Percentiles rank a stretch among this genome's conserved stretches.
These are phyloP conservation scores for Globisporangium orthogonon DNA, from an alignment of 352 stramenopile genomes.

Conservation along the genomic window DNA sequence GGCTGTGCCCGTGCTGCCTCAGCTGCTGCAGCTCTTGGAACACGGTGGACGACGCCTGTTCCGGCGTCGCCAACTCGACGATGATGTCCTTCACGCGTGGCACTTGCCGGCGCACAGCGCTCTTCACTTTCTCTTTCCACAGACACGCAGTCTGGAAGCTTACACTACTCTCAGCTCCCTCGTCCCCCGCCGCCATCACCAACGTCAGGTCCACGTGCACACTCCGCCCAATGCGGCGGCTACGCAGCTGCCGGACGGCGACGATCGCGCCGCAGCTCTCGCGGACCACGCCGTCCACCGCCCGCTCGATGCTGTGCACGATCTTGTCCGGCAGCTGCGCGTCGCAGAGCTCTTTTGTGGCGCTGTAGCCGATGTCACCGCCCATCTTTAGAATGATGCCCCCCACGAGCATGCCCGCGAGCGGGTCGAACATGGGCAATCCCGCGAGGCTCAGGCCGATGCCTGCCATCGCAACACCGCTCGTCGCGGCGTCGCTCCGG, in stretches of 20 bases:
- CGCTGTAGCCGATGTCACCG: conserved; percentile 55
- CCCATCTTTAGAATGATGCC: conserved; percentile 77
- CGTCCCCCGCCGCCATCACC: conserved; percentile 22
- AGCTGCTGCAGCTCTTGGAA: conserved; percentile 10
- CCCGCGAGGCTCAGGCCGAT: conserved; percentile 58
- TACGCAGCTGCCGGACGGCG: conserved; percentile 39
- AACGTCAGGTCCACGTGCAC: conserved; percentile 59
- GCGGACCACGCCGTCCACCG: conserved; percentile 29
- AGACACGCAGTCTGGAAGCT: conserved; percentile 33
- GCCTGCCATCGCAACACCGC: conserved; percentile 61
- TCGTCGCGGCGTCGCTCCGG: conserved; percentile 79
- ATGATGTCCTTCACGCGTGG: conserved; percentile 60
- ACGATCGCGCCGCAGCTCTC: conserved; percentile 38
- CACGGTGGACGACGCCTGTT: conserved; percentile 16
- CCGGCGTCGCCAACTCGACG: conserved; percentile 41
- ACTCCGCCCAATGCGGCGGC: conserved; percentile 45
- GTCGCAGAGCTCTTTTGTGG: conserved; percentile 59
- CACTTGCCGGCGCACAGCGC: conserved; percentile 30
- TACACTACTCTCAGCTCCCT: conserved; percentile 1
- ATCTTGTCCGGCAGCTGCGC: conserved; percentile 33
- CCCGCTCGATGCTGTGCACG: conserved; percentile 28
- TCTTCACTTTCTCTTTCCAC: conserved; percentile 57
- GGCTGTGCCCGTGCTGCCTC: background rate
- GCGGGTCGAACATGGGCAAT: conserved; percentile 56
- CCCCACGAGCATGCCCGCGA: conserved; percentile 64